Base-by-base conservation (phyloP, 352 stramenopile genomes). In the Pilasporangium apinafurcum region DNA sequence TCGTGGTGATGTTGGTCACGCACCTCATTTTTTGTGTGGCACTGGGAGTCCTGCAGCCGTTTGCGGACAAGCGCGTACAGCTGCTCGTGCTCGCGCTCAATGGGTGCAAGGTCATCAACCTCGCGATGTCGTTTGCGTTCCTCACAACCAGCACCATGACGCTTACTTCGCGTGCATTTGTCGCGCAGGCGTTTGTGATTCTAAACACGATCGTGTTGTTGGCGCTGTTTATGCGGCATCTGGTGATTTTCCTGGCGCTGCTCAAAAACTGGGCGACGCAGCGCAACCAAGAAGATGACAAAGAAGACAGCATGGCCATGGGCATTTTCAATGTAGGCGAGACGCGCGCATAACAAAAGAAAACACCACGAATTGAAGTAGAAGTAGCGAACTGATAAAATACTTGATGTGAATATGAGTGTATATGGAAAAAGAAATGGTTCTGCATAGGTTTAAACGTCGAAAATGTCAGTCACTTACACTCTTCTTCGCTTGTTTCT, bases 121-220 rank as follows among this genome's bases (percentile, higher is more conserved):
- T 84, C 18, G 25, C 66, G 14, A 44, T 76, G 14, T 54, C 65
- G 25, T 82, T 79, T 7, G 65, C 65, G 12, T 88, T 88, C 53
- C 48, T 77, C 6, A 78, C 68, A 13, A 55, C 49, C 8, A 88
- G 60, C 37, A 51, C 67, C 26, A 48, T 83, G 30, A 53, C 57
- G 22, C 63, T 43, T 7, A 31, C 51, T 2, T 56, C 41, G 41
- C 72, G 73, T 26, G 56, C 51, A 4, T 51, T 49, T 12, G 37
- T 85, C 16, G 72, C 76, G 8, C 68, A 82, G 31, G 46, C 48
- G 18, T 81, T 86, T 22, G 68, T 85, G 30, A 48, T 69, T 5
- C 51, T 79, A 50, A 89, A 89, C 44, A 68, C 73, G 25, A 31
- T 72, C 33, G 51, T 86, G 3, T 59, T 89, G 12, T 49, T 85